Evolutionary conservation across 75 land plant genomes (phyloP).

Genomic region (Selaginella moellendorffii): DNA sequence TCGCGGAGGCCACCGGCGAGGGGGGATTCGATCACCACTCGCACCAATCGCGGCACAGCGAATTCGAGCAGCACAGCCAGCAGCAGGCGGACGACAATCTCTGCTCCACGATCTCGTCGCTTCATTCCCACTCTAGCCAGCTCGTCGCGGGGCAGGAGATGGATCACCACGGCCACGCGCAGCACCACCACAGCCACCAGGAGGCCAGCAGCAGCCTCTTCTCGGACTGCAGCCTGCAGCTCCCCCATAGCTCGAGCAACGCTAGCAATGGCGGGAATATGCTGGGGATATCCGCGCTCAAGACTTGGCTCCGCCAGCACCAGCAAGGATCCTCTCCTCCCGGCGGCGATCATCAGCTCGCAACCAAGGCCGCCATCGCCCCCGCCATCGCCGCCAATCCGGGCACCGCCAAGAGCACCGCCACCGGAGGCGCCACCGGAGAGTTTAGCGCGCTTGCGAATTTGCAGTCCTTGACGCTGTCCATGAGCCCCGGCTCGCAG

Average conservation of each 20-base stretch:
- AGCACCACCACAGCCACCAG: not conserved
- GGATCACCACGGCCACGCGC: too few species aligned
- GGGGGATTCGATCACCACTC: slow-evolving; percentile 11
- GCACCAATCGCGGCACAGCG: not conserved
- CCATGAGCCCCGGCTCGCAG: slow-evolving; percentile 47
- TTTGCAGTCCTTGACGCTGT: slow-evolving; percentile 26
- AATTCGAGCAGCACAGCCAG: slow-evolving; percentile 1
- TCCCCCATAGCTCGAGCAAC: slow-evolving; percentile 17
- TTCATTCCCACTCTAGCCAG: slow-evolving; percentile 7
- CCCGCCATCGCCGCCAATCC: too few species aligned
- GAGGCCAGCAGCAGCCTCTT: slow-evolving; percentile 1
- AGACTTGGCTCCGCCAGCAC: slow-evolving; percentile 29
- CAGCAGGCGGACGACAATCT: slow-evolving; percentile 16
- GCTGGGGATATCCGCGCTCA: slow-evolving; percentile 22
- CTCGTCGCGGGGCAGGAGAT: slow-evolving; percentile 8
- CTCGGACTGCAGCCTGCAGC: slow-evolving; percentile 14
- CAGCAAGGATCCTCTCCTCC: too few species aligned
- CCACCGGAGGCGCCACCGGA: slow-evolving; percentile 19
- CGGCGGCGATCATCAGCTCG: too few species aligned
- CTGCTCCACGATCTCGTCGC: not conserved
- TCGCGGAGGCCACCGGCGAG: slow-evolving; percentile 1
- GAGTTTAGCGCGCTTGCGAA: slow-evolving; percentile 32
- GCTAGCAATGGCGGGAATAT: slow-evolving; percentile 8
- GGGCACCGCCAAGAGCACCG: not conserved
- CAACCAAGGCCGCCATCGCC: not conserved